Conservation (phyloP, 371 early-diverging fungal species). For the Dichotomocladium elegans region DNA sequence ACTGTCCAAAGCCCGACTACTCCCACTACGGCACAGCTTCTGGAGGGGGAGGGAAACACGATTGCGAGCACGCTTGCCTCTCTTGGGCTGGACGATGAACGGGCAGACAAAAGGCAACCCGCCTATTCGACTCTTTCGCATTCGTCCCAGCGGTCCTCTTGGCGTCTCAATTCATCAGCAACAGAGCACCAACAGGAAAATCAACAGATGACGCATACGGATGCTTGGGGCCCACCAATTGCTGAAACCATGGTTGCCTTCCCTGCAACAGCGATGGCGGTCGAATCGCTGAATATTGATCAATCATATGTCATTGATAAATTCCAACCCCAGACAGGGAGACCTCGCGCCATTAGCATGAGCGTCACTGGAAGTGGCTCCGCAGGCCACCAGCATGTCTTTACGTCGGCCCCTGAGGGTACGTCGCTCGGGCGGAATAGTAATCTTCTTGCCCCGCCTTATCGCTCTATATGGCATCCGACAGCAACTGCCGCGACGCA, state of each 20-base stretch:
- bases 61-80: conserved; percentile 66
- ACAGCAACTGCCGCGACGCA: background rate
- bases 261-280: conserved; percentile 8
- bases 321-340: conserved; percentile 15
- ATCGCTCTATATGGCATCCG: conserved; percentile 24
- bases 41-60: conserved; percentile 47
- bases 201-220: conserved; percentile 12
- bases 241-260: background rate
- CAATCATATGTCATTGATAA: conserved; percentile 16
- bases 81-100: conserved; percentile 64
- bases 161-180: conserved; percentile 21
- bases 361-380: conserved; percentile 12
- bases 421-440: too few species aligned
- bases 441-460: conserved; percentile 35
- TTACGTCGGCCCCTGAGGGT: too few species aligned
- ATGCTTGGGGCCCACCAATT: background rate
- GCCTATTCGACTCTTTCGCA: conserved; percentile 26
- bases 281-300: background rate
- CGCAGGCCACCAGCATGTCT: background rate
- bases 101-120: background rate
- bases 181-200: conserved; percentile 16
- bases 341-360: conserved; percentile 25
- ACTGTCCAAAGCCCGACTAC: conserved; percentile 28
- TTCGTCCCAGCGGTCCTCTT: conserved; percentile 22
- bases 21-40: conserved; percentile 32